Conservation (phyloP, 805 yeast species). For the Saturnispora sekii region DNA sequence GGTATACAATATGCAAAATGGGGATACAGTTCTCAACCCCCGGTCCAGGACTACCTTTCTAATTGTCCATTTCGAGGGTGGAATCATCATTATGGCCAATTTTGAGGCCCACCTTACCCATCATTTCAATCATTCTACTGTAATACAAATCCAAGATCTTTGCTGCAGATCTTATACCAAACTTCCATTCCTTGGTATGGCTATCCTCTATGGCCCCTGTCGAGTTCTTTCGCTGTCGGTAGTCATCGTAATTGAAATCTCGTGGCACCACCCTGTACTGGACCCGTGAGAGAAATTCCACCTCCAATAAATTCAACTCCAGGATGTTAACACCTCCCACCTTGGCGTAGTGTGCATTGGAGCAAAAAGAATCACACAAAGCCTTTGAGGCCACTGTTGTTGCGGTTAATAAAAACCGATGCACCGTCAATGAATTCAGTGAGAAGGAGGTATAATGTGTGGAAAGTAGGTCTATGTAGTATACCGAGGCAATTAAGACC, state of each 20-base stretch:
- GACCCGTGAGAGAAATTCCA: constrained; percentile 75
- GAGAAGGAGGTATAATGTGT: constrained; percentile 72
- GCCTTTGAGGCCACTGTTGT: constrained; percentile 88
- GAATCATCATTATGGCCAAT: constrained; percentile 25
- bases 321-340: constrained; percentile 87
- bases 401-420: constrained; percentile 80
- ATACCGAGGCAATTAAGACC: constrained; percentile 71
- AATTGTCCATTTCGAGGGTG: background rate
- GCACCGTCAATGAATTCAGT: constrained; percentile 85
- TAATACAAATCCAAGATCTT: constrained; percentile 41
- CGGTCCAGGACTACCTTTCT: background rate
- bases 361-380: constrained; percentile 86
- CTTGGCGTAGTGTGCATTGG: constrained; percentile 87
- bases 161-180: constrained; percentile 26
- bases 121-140: constrained; percentile 37
- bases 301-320: constrained; percentile 79
- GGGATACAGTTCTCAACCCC: too few relatives aligned
- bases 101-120: constrained; percentile 29
- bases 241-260: constrained; percentile 29
- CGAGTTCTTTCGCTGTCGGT: constrained; percentile 18
- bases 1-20: too few relatives aligned
- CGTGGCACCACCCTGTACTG: constrained; percentile 68
- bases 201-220: constrained; percentile 16
- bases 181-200: constrained; percentile 16
- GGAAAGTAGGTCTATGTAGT: constrained; percentile 79